Evolutionary conservation across 1,284 basidiomycete species (phyloP).

Genomic region (Trichosporon asahii): DNA sequence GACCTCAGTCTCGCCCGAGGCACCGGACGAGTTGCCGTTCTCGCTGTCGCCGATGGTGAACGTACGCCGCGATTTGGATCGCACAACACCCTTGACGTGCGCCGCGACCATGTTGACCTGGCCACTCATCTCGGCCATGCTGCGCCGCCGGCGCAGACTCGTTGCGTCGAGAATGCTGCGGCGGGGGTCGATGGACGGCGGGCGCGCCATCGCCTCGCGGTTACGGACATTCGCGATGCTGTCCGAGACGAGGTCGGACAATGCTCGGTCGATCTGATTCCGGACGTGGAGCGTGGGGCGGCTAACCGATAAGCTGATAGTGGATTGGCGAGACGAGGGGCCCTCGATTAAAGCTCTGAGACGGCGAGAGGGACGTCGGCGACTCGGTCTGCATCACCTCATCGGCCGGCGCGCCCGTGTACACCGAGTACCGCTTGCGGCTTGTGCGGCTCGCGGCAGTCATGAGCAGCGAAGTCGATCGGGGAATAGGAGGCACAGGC

Average conservation of each 20-base stretch:
- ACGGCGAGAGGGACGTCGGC: slow-evolving; percentile 58
- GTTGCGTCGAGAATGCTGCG: slow-evolving; percentile 31
- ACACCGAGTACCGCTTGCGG: not conserved
- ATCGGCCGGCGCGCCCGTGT: not conserved
- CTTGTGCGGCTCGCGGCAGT: not conserved
- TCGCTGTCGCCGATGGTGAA: slow-evolving; percentile 4
- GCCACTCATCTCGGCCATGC: slow-evolving; percentile 22
- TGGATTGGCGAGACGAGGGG: not conserved
- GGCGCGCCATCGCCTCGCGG: slow-evolving; percentile 37
- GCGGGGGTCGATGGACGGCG: slow-evolving; percentile 30
- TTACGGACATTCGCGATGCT: slow-evolving; percentile 46
- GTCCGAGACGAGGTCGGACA: slow-evolving; percentile 52
- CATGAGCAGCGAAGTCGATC: not conserved
- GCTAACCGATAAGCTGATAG: slow-evolving; percentile 30
- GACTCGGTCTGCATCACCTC: slow-evolving; percentile 21
- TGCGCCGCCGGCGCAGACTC: slow-evolving; percentile 39
- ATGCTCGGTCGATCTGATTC: slow-evolving; percentile 52
- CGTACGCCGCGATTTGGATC: not conserved
- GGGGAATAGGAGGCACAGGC: not conserved
- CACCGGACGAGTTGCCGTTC: not conserved
- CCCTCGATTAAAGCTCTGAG: slow-evolving; percentile 6
- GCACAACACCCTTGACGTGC: slow-evolving; percentile 2
- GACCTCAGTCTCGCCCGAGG: not conserved
- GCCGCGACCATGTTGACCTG: slow-evolving; percentile 15
- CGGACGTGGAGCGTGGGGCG: slow-evolving; percentile 67